Evolutionary conservation across 148 eudicot genomes (phyloP).

Genomic region (Simmondsia chinensis): DNA sequence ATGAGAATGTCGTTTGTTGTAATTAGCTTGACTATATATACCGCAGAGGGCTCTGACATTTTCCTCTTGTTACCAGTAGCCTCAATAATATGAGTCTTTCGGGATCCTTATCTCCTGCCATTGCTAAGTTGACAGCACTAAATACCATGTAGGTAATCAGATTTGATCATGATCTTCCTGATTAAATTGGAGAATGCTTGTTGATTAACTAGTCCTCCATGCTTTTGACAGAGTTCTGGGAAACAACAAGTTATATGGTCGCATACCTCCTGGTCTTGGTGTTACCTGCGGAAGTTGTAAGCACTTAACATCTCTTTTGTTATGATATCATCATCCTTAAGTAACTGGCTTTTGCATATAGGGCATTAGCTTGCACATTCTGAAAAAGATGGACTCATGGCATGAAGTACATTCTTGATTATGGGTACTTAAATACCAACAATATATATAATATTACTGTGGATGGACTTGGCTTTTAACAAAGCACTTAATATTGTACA

Average conservation of each 20-base stretch:
- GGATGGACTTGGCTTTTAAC: too few relatives aligned
- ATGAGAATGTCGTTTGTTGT: too few relatives aligned
- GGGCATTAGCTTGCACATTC: too few relatives aligned
- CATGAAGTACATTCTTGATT: too few relatives aligned
- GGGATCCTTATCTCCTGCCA: conserved; percentile 61
- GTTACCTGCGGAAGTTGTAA: conserved; percentile 53
- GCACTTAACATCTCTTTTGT: conserved; percentile 13
- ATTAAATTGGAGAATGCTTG: conserved; percentile 2
- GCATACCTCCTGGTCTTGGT: conserved; percentile 54
- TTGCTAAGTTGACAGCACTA: conserved; percentile 75
- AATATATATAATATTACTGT: too few relatives aligned
- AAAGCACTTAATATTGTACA: too few relatives aligned
- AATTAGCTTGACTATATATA: too few relatives aligned
- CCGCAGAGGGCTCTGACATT: too few relatives aligned
- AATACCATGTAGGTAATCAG: conserved; percentile 46
- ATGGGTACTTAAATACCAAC: too few relatives aligned
- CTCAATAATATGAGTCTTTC: conserved; percentile 61
- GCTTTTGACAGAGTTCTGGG: conserved; percentile 54
- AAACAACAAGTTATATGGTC: conserved; percentile 60
- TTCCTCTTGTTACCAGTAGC: conserved; percentile 40
- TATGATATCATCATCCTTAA: too few relatives aligned
- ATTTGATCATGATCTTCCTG: neutral
- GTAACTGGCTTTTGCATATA: too few relatives aligned
- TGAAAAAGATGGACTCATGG: too few relatives aligned
- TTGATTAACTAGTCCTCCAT: conserved; percentile 11